Base-by-base conservation (phyloP, 139 green algal genomes). In the Chlamydomonas asymmetrica region DNA sequence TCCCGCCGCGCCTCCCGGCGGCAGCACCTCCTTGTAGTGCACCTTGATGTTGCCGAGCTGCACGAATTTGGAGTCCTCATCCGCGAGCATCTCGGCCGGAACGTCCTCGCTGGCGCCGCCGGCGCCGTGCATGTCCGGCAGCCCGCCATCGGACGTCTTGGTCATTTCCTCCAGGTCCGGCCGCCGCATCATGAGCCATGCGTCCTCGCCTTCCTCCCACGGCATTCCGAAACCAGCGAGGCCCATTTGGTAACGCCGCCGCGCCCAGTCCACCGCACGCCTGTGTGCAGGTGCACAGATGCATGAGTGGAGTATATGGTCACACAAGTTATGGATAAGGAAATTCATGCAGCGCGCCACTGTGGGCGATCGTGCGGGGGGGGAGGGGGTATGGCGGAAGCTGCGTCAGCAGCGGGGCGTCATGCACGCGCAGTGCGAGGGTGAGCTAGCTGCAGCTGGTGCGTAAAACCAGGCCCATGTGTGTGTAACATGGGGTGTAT, bases 161-260 rank as follows among this genome's bases (percentile, higher is more conserved):
- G 76, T 70, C 52, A 78, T 67, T 25, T 66, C 67, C 66, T 86
- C 79, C 62, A 82, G 78, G 63, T 65, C 78, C 22, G 59, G 80
- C 56, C 85, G 82, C 25, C 78, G 74, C 64, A 74, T 43, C 4
- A 79, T 71, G 32, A 62, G 5, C 82, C 72, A 80, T 4, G 64
- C 75, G 7, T 85, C 78, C 34, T 83, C 64, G 35, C 74, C 76
- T 65, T 90, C 88, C 69, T 89, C 81, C 86, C 88, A 92, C 1
- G 83, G 77, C 73, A 83, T 88, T 29, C 81, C 77, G 23, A 82
- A 89, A 3, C 82, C 84, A 20, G 73, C 71, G 13, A 95, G 84
- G 5, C 91, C 91, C 80, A 92, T 78, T 56, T 89, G 76, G 49
- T 83, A 84, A 8, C 88, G 80, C 29, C 79, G 80, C 23, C 86